Evolutionary conservation across 768 basidiomycete genomes (phyloP).

Genomic region (Xerocomus spinulosus): DNA sequence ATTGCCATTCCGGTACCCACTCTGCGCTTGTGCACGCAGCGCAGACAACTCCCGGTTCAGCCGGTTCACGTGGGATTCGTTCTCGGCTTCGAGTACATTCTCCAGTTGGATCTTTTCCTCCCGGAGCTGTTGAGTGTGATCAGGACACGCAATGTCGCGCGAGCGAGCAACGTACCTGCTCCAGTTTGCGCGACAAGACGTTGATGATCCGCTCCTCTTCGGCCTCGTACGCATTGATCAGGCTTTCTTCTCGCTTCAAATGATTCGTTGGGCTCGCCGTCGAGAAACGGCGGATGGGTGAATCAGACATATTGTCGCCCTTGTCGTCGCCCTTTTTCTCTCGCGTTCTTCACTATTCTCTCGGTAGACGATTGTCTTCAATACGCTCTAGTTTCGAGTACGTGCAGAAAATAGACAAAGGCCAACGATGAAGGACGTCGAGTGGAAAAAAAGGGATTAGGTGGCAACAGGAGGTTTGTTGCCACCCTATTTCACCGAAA

Average conservation of each 20-base stretch:
- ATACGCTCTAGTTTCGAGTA: too few species aligned
- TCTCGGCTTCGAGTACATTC: conserved; percentile 79
- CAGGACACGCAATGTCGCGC: neutral
- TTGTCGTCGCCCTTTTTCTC: neutral
- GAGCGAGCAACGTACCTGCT: conserved; percentile 50
- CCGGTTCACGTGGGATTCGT: conserved; percentile 78
- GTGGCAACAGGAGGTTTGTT: conserved; percentile 4
- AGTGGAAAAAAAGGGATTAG: neutral
- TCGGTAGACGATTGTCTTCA: too few species aligned
- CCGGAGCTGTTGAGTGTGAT: conserved; percentile 46
- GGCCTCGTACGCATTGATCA: conserved; percentile 87
- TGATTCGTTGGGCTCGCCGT: conserved; percentile 48
- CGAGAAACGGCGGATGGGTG: conserved; percentile 58
- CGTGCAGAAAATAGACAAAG: neutral
- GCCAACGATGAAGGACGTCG: neutral
- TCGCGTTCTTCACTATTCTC: neutral
- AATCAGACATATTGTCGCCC: conserved; percentile 25
- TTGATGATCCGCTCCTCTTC: conserved; percentile 89
- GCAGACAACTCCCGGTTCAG: conserved; percentile 67
- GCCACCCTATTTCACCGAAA: conserved; percentile 8
- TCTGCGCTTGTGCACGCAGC: conserved; percentile 53
- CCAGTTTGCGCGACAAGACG: conserved; percentile 74
- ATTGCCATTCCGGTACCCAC: conserved; percentile 28
- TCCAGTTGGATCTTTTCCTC: conserved; percentile 84
- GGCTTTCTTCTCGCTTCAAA: conserved; percentile 54